Conservation (phyloP, 306 rosid species). For the Cicer cuneatum region DNA sequence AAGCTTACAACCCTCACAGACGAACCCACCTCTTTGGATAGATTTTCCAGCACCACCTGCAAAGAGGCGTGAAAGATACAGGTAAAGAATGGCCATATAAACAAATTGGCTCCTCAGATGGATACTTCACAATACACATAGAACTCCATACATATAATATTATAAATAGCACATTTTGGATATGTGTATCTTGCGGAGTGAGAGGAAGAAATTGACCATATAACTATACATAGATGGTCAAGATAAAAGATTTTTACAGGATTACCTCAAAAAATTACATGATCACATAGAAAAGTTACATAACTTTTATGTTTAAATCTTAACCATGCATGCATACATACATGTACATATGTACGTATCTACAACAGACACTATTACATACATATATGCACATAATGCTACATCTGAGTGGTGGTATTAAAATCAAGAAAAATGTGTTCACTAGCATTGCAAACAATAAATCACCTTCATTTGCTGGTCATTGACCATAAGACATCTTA, state of each 20-base stretch:
- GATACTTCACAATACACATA: constrained; percentile 28
- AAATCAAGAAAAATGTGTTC: constrained; percentile 18
- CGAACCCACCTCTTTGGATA: constrained; percentile 86
- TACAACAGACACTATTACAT: neutral
- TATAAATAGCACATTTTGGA: constrained; percentile 17
- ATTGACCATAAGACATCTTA: neutral
- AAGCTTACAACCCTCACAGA: constrained; percentile 79
- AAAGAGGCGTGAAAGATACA: constrained; percentile 38
- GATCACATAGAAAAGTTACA: neutral
- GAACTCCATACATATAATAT: neutral
- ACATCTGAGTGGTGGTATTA: constrained; percentile 6
- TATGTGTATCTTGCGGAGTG: neutral
- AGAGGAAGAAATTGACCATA: neutral
- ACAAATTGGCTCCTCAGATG: constrained; percentile 23
- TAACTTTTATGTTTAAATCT: neutral
- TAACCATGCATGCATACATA: neutral
- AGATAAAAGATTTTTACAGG: neutral
- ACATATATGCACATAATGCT: neutral
- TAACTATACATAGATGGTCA: neutral
- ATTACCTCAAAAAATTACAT: neutral
- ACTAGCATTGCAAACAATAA: constrained; percentile 6
- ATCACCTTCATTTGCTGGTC: constrained; percentile 17
- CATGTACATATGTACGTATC: neutral
- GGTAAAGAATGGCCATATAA: constrained; percentile 34
- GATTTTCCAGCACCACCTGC: constrained; percentile 71